Evolutionary conservation across 306 rosid genomes (phyloP), one percentile per base, ranked within the genome.

Genomic region (Cyclanthera cordifolia): DNA sequence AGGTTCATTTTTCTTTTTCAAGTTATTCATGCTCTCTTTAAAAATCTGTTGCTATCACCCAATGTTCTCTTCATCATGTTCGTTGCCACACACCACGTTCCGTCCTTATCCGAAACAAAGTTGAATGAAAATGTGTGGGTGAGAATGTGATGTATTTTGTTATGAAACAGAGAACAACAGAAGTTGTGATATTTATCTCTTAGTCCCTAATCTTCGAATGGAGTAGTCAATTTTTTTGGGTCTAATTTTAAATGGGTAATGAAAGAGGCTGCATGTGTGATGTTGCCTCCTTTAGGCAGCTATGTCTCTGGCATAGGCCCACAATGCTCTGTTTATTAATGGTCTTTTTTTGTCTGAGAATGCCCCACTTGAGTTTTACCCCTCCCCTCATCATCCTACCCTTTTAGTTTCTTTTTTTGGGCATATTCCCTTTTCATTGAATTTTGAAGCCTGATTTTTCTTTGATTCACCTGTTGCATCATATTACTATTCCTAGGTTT

Each of bases 401-500:
- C 43, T 55, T 54, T 56, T 41, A n/a, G 16, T 17, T 73, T 53
- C 60, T 30, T 67, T 20, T 20, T 30, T 73, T 20, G 53, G 77
- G 69, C 53, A 46, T 25, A 24, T 66, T 45, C 71, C 43, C 23
- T 66, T 47, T 66, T 25, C 76, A 75, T 65, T 39, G 41, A 15
- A 49, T 21, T 21, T 30, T 71, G 81, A 76, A 74, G 66, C 67
- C 51, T 80, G 56, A 53, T 41, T 55, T 75, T 65, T n/a, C n/a
- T n/a, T 73, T 75, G 73, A 78, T 70, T 17, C 74, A 71, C n/a
- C 73, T 50, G 66, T 78, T 77, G 71, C 83, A 76, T 77, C 83
- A 80, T 73, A 30, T 76, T 73, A 79, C 71, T 80, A 69, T 74
- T 80, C 46, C 70, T 46, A 19, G 71, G 56, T 53, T 65, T 72